These are phyloP conservation scores for Yamadazyma jaroonii DNA, from an alignment of 1,139 yeast species.

Conservation along the genomic window DNA sequence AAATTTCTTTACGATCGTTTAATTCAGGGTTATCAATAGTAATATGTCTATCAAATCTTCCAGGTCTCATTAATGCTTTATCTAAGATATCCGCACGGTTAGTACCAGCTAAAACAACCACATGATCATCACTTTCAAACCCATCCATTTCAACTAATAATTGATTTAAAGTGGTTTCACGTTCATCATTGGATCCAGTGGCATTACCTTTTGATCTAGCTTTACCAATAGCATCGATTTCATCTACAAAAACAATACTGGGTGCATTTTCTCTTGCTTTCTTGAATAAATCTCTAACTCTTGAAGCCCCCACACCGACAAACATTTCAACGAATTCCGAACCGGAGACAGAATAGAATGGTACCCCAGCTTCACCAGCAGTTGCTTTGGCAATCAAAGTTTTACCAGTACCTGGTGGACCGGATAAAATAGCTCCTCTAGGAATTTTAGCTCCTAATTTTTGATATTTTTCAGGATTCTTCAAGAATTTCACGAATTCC, in stretches of 20 bases:
- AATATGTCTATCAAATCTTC: constrained; percentile 94
- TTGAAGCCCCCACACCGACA: constrained; percentile 97
- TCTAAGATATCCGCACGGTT: constrained; percentile 93
- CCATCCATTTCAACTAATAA: constrained; percentile 98
- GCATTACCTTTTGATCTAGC: constrained; percentile 82
- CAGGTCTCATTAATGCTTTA: constrained; percentile 91
- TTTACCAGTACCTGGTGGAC: constrained; percentile 99
- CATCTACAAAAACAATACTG: constrained; percentile 90
- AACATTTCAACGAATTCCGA: constrained; percentile 99
- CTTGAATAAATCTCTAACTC: constrained; percentile 91
- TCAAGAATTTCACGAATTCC: constrained; percentile 93
- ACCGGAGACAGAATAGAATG: constrained; percentile 91
- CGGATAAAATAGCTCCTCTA: constrained; percentile 94
- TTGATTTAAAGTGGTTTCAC: constrained; percentile 95
- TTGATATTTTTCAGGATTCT: constrained; percentile 86
- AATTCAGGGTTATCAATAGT: constrained; percentile 89
- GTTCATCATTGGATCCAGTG: constrained; percentile 90
- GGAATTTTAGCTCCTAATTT: constrained; percentile 95
- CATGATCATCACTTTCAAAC: constrained; percentile 83
- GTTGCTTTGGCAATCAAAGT: constrained; percentile 97
- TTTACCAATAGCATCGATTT: constrained; percentile 97
- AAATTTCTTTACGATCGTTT: constrained; percentile 89
- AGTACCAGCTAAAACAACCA: constrained; percentile 96
- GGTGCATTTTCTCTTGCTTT: constrained; percentile 95
- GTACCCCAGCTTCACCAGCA: constrained; percentile 98